Conservation (phyloP, 257 asterid genomes). For the Fraxinus excelsior region DNA sequence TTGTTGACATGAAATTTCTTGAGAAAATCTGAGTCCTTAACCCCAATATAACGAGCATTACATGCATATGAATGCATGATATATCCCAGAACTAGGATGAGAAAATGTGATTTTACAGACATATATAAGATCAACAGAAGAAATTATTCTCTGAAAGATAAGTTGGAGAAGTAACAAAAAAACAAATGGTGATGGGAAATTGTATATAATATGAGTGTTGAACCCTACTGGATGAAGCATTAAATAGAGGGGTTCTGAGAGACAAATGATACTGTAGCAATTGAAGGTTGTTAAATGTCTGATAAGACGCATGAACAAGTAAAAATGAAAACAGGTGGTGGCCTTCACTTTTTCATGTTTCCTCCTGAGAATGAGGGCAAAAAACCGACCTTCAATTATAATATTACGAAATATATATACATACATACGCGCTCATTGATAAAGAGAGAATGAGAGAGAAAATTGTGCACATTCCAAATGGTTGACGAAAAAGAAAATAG, state of each 20-base stretch:
- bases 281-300: neutral
- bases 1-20: neutral
- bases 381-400: too few relatives aligned
- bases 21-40: neutral
- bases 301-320: neutral
- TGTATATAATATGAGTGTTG: neutral
- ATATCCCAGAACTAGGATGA: neutral
- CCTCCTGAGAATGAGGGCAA: neutral
- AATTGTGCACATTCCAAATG: too few relatives aligned
- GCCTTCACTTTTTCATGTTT: neutral
- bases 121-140: neutral
- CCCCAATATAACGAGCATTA: neutral
- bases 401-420: too few relatives aligned
- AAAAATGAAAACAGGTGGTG: too few relatives aligned
- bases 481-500: too few relatives aligned
- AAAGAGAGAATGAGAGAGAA: too few relatives aligned
- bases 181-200: neutral
- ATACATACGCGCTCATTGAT: too few relatives aligned
- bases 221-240: neutral
- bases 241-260: neutral
- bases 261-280: neutral
- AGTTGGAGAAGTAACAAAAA: neutral
- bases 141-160: neutral
- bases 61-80: constrained; percentile 1
- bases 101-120: neutral